Evolutionary conservation across 208 protist species (phyloP).

Genomic region (Trypanosoma melophagium): DNA sequence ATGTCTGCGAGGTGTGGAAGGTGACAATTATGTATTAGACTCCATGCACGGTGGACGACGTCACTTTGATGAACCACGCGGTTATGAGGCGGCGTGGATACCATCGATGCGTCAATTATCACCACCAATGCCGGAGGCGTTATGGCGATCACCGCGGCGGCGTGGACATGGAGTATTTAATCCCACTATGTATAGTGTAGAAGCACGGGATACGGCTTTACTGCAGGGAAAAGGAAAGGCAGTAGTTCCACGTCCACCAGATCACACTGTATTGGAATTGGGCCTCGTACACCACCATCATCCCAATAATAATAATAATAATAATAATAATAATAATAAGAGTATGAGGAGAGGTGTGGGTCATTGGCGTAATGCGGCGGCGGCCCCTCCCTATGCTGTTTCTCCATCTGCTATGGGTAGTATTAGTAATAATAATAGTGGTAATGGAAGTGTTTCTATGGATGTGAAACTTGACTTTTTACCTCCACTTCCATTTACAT

Average conservation of each 20-base stretch:
- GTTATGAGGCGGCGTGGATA: conserved; percentile 36
- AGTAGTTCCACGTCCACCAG: conserved; percentile 39
- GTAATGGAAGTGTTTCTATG: neutral
- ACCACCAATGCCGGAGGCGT: neutral
- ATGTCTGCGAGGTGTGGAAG: conserved; percentile 18
- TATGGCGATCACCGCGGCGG: neutral
- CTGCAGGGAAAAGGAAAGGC: conserved; percentile 31
- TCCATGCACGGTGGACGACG: conserved; percentile 57
- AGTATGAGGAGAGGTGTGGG: no score
- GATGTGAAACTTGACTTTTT: neutral
- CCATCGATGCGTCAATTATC: conserved; percentile 14
- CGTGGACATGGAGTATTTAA: conserved; percentile 5
- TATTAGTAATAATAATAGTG: neutral
- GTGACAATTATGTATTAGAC: conserved; percentile 59
- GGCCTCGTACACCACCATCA: conserved; percentile 32
- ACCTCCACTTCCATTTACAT: neutral
- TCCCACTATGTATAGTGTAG: neutral
- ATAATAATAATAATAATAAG: no score
- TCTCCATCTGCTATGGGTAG: neutral
- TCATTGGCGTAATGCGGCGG: neutral
- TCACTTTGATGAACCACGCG: conserved; percentile 63
- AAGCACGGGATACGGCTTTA: neutral
- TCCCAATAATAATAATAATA: neutral
- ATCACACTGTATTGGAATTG: conserved; percentile 59
- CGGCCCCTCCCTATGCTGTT: neutral